phyloP scores from a whole-genome alignment of 202 grass and related monocot species.

The Tripidium arundinaceum region DNA sequence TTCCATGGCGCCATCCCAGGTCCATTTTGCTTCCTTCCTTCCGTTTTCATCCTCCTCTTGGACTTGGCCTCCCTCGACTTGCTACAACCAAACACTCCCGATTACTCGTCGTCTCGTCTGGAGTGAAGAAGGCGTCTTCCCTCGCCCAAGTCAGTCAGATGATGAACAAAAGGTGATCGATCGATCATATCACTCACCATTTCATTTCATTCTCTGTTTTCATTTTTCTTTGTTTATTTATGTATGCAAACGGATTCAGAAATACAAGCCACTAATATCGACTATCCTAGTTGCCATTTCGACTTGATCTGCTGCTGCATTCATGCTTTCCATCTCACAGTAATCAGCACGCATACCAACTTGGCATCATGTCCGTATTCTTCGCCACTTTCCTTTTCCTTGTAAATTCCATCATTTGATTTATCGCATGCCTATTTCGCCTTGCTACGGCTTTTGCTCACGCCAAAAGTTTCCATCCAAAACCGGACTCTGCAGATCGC shows the following conservation, averaged over 20 bases:
- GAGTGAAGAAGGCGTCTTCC: neutral
- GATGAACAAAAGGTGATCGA: neutral
- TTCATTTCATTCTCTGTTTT: neutral
- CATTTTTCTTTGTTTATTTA: neutral
- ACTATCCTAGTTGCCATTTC: neutral
- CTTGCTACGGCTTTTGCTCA: neutral
- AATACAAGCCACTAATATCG: neutral
- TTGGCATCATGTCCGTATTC: neutral
- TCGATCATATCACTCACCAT: neutral
- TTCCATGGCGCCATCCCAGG: neutral
- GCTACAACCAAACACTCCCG: neutral
- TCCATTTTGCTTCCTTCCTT: neutral
- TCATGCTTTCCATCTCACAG: neutral
- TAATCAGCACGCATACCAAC: neutral
- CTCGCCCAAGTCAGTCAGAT: neutral
- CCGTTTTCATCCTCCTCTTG: neutral
- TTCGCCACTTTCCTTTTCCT: neutral
- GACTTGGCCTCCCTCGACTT: neutral
- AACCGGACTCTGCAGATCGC: slow-evolving; percentile 14
- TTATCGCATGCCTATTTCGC: slow-evolving; percentile 7
- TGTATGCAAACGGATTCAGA: neutral
- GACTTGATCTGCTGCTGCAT: neutral
- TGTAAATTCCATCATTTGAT: neutral
- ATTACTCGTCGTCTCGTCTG: neutral
- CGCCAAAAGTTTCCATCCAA: neutral